Conservation (phyloP, 2,329 filamentous ascomycete genomes). For the Ceratocystis destructans region DNA sequence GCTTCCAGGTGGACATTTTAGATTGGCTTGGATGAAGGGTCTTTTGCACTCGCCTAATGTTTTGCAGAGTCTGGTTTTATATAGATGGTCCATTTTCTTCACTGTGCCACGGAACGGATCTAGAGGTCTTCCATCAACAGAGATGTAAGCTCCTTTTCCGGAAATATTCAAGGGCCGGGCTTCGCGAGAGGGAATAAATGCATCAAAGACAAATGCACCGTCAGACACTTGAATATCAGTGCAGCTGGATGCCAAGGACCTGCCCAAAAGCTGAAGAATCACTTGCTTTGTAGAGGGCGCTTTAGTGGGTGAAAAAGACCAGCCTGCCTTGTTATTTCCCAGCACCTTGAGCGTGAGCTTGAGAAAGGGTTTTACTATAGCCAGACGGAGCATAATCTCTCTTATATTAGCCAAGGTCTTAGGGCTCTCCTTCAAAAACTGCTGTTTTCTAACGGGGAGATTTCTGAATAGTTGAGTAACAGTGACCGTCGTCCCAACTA, state of each 20-base stretch:
- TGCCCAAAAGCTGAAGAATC: slow-evolving; percentile 48
- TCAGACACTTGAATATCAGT: slow-evolving; percentile 28
- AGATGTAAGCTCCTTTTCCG: slow-evolving; percentile 45
- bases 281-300: slow-evolving; percentile 40
- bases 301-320: slow-evolving; percentile 47
- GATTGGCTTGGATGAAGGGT: slow-evolving; percentile 50
- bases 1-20: slow-evolving; percentile 44
- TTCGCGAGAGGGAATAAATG: slow-evolving; percentile 42
- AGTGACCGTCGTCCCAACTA: slow-evolving; percentile 55
- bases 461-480: slow-evolving; percentile 44
- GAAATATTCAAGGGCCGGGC: slow-evolving; percentile 33
- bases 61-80: slow-evolving; percentile 36
- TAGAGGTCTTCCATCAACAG: slow-evolving; percentile 55
- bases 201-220: slow-evolving; percentile 34
- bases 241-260: slow-evolving; percentile 42
- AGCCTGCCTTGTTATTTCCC: slow-evolving; percentile 38
- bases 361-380: slow-evolving; percentile 49
- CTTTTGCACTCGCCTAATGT: slow-evolving; percentile 29
- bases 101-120: slow-evolving; percentile 39
- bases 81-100: slow-evolving; percentile 43
- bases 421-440: slow-evolving; percentile 41
- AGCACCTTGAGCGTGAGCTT: slow-evolving; percentile 47
- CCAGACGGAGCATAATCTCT: slow-evolving; percentile 48
- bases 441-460: slow-evolving; percentile 50
- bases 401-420: slow-evolving; percentile 46